phyloP scores from a whole-genome alignment of 2,329 filamentous ascomycete species.

The Colletotrichum tropicale region DNA sequence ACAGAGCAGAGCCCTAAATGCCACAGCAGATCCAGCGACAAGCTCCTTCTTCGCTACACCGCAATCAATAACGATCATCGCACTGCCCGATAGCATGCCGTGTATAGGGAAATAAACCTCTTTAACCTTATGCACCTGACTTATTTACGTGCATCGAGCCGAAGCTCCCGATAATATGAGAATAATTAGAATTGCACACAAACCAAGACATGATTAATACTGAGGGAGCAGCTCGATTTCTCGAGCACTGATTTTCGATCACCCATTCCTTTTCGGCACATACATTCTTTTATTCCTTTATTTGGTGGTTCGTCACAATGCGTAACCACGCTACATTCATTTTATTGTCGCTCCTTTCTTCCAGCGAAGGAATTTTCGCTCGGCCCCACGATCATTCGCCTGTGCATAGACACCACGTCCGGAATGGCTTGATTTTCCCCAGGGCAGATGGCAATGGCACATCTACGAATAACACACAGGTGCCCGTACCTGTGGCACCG shows the following conservation, averaged over 20 bases:
- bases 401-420: neutral
- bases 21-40: neutral
- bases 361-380: neutral
- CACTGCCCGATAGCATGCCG: neutral
- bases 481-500: neutral
- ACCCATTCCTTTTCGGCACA: neutral
- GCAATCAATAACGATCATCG: neutral
- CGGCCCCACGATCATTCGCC: neutral
- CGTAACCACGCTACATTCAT: neutral
- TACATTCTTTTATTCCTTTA: neutral
- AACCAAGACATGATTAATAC: neutral
- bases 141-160: neutral
- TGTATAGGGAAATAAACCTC: neutral
- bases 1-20: neutral
- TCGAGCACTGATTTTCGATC: fast-evolving
- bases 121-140: neutral
- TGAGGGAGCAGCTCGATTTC: neutral
- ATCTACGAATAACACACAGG: neutral
- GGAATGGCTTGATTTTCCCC: neutral
- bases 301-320: neutral
- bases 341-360: neutral
- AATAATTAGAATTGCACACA: neutral
- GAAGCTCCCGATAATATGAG: neutral
- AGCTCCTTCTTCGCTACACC: neutral
- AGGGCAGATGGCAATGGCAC: neutral